A percentile compares a stretch with the other conserved stretches of the same genome.
These are phyloP conservation scores for Juglanconis juglandina DNA, from an alignment of 2,329 filamentous ascomycete genomes.

Conservation along the genomic window DNA sequence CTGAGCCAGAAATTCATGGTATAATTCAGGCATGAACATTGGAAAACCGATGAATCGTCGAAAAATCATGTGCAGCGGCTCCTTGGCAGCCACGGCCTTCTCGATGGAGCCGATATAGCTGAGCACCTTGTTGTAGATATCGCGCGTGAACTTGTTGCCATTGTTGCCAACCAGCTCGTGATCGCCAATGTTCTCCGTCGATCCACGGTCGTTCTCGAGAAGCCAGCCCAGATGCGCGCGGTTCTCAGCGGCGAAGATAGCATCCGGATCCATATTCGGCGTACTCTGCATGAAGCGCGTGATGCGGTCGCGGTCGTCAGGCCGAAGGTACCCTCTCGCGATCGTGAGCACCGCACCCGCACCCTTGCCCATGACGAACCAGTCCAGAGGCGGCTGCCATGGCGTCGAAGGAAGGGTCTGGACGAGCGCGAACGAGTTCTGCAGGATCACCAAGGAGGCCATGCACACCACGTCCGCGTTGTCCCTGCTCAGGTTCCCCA, in stretches of 20 bases:
- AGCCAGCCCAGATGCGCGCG: constrained; percentile 31
- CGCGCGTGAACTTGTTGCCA: constrained; percentile 23
- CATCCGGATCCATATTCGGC: constrained; percentile 29
- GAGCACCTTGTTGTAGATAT: constrained; percentile 30
- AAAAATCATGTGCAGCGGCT: constrained; percentile 28
- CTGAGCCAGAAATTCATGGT: constrained; percentile 31
- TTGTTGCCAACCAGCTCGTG: constrained; percentile 24
- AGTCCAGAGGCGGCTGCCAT: constrained; percentile 37
- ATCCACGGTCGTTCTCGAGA: constrained; percentile 27
- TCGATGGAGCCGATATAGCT: constrained; percentile 33
- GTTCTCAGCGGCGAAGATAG: constrained; percentile 29
- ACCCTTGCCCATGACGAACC: constrained; percentile 33
- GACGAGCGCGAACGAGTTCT: constrained; percentile 35
- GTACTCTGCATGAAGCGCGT: constrained; percentile 26
- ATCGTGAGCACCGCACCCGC: constrained; percentile 31
- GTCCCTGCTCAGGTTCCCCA: constrained; percentile 27
- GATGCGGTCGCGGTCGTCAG: constrained; percentile 24
- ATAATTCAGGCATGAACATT: constrained; percentile 32
- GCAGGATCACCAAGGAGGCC: constrained; percentile 32
- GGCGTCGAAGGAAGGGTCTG: constrained; percentile 33
- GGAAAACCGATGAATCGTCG: constrained; percentile 35
- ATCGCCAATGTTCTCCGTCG: constrained; percentile 24
- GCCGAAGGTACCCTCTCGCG: constrained; percentile 23
- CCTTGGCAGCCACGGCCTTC: constrained; percentile 26
- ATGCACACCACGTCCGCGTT: constrained; percentile 35